phyloP scores from a whole-genome alignment of 2,329 filamentous ascomycete genomes.

The Pseudopyrenochaeta lycopersici region DNA sequence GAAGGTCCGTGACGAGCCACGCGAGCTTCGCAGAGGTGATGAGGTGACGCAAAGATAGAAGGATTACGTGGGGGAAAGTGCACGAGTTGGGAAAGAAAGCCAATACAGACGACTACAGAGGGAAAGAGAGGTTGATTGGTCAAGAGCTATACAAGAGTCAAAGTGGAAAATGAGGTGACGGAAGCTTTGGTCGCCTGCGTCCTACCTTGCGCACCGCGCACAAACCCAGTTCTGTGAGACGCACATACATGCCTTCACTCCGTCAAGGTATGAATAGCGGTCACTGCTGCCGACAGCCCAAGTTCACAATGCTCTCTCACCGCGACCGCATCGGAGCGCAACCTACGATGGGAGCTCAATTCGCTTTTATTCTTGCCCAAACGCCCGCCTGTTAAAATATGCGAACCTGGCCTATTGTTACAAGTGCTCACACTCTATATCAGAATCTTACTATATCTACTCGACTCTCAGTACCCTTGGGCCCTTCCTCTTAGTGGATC shows the following conservation, averaged over 20 bases:
- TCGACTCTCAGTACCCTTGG: conserved; percentile 76
- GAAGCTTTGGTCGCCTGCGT: background rate
- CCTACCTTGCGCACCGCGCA: too few relatives aligned
- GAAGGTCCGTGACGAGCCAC: conserved; percentile 19
- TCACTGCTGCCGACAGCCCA: background rate
- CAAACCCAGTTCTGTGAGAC: too few relatives aligned
- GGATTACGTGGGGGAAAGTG: background rate
- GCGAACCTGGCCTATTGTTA: conserved; percentile 33
- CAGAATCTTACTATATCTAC: conserved; percentile 53
- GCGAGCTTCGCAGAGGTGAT: conserved; percentile 2
- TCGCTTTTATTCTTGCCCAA: conserved; percentile 39
- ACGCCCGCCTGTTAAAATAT: conserved; percentile 34
- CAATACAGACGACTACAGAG: background rate
- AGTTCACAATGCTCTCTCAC: background rate
- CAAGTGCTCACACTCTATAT: conserved; percentile 36
- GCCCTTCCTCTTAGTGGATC: conserved; percentile 75
- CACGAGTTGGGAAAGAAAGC: conserved; percentile 4
- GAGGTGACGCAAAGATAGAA: background rate
- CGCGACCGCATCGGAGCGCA: background rate
- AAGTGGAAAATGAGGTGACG: conserved; percentile 20
- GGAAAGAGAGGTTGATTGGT: background rate
- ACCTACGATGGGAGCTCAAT: conserved; percentile 9
- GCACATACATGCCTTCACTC: background rate
- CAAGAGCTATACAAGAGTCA: conserved; percentile 1
- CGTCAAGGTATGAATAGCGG: too few relatives aligned